Evolutionary conservation across 2,329 filamentous ascomycete genomes (phyloP), one percentile per base, ranked within the genome.

Genomic region (Chaetomiaceae sp.): DNA sequence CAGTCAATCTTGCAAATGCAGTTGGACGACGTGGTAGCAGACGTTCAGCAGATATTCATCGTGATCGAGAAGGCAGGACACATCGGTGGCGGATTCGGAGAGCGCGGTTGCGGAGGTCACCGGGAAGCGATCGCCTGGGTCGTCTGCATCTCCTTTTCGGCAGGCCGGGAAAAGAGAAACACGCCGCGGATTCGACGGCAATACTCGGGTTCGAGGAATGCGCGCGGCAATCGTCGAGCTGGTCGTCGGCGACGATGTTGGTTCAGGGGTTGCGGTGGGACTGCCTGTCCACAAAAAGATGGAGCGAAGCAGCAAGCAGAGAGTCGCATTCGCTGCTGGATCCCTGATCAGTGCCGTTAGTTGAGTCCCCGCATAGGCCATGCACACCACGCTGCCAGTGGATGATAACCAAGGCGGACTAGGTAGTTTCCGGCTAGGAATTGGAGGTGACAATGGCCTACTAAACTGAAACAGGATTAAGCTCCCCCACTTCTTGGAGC

Each of bases 191-290:
- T 27, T 45, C 46, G 16, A n/a, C n/a, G n/a, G 27, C 20, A n/a
- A 36, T n/a, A 20, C 33, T 48, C 14, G 38, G 2, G n/a, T 13
- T 37, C 41, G 40, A 27, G 29, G 25, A 33, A 41, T 34, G 44
- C 3, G 29, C 40, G 21, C 33, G 38, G 32, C 10, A 21, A 29
- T 43, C n/a, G 45, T 47, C 43, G 30, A 38, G 18, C 34, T 33
- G 40, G 23, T 46, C 30, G 34, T 36, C 48, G 36, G 21, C 41
- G 38, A 14, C 32, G 40, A 50, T 32, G 42, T 21, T 27, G 33
- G 51, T 50, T 57, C 51, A 56, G 49, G 54, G 56, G 48, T 54
- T 54, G 44, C 46, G 48, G 51, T 48, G 48, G 48, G 18, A 32
- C 48, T 38, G 36, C 6, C 30, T 46, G 46, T 52, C 55, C 33